phyloP scores from a whole-genome alignment of 1,284 basidiomycete genomes.

The Omphalotus olearius region DNA sequence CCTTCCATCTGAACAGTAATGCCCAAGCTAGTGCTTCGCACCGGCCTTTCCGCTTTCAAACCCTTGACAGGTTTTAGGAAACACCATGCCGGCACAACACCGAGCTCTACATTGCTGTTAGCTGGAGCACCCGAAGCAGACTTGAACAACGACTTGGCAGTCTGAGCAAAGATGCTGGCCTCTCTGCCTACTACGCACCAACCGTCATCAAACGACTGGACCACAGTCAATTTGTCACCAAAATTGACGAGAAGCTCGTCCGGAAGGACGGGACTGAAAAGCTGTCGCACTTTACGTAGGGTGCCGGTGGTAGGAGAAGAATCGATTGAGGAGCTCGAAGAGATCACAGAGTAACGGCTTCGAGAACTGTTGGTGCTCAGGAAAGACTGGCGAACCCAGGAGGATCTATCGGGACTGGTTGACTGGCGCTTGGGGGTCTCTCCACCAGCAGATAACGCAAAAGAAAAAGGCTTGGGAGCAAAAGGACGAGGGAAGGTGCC shows the following conservation, averaged over 20 bases:
- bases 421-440: conserved; percentile 15
- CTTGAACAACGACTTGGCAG: conserved; percentile 36
- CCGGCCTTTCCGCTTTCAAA: conserved; percentile 53
- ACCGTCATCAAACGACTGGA: conserved; percentile 67
- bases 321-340: conserved; percentile 29
- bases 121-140: conserved; percentile 18
- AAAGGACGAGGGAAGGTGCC: conserved; percentile 47
- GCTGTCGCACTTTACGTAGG: conserved; percentile 52
- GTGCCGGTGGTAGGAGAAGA: conserved; percentile 31
- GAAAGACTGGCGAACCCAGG: conserved; percentile 28
- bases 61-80: conserved; percentile 62
- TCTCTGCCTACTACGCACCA: conserved; percentile 71
- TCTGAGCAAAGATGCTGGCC: conserved; percentile 24
- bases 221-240: conserved; percentile 55
- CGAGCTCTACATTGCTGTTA: conserved; percentile 50
- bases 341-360: conserved; percentile 38
- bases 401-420: conserved; percentile 7
- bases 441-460: conserved; percentile 29
- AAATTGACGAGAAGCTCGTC: conserved; percentile 58
- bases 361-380: conserved; percentile 24
- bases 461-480: conserved; percentile 37
- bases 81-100: conserved; percentile 69
- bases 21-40: conserved; percentile 57
- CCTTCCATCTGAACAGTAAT: conserved; percentile 52
- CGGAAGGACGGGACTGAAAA: conserved; percentile 62